Evolutionary conservation across 1,139 yeast genomes (phyloP).

Genomic region (Dujonia santamariae): DNA sequence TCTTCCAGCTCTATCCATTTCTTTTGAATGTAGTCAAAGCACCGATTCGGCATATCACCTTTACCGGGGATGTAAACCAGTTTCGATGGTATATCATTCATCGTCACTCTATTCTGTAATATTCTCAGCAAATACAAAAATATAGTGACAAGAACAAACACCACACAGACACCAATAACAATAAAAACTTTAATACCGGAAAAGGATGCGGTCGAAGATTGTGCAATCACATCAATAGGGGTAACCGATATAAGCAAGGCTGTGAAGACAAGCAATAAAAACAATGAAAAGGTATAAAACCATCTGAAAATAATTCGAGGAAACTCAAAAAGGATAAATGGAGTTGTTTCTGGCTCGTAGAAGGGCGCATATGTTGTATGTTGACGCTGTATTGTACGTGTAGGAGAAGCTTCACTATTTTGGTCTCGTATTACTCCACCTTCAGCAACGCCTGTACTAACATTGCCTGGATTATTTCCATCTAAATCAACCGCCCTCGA

Average conservation of each 20-base stretch:
- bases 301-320: conserved; percentile 43
- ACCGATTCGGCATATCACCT: conserved; percentile 57
- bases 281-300: conserved; percentile 56
- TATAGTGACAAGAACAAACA: conserved; percentile 49
- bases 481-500: too few species aligned
- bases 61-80: conserved; percentile 63
- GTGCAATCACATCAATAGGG: conserved; percentile 73
- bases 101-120: conserved; percentile 52
- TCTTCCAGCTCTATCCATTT: conserved; percentile 45
- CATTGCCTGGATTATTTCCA: too few species aligned
- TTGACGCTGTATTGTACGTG: conserved; percentile 4
- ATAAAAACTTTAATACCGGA: conserved; percentile 68
- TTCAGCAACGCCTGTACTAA: too few species aligned
- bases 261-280: conserved; percentile 47
- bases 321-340: conserved; percentile 16
- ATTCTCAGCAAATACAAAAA: conserved; percentile 52
- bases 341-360: conserved; percentile 8
- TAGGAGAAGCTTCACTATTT: not conserved
- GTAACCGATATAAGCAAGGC: conserved; percentile 62
- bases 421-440: too few species aligned
- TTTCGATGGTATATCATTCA: conserved; percentile 73
- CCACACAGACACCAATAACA: conserved; percentile 69
- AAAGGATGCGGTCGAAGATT: conserved; percentile 53
- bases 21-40: conserved; percentile 34
- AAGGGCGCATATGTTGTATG: conserved; percentile 8